These are phyloP conservation scores for Firmiana major DNA, from an alignment of 345 rosid species.

Conservation along the genomic window DNA sequence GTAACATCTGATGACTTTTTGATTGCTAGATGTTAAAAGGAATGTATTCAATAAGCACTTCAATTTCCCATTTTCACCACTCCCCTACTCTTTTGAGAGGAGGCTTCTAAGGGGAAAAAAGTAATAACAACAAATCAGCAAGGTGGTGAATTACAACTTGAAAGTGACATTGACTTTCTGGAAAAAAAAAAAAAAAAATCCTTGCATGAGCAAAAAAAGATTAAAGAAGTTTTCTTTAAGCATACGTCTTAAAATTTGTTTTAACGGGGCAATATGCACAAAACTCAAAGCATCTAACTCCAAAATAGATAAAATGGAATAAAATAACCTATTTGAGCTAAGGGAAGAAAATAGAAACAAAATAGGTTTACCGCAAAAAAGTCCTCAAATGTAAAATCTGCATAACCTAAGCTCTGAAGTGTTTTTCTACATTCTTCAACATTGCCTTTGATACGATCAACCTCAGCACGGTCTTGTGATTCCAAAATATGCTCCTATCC, in stretches of 20 bases:
- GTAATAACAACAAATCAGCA: background rate
- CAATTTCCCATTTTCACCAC: background rate
- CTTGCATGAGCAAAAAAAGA: background rate
- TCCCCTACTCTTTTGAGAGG: background rate
- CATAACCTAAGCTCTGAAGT: conserved; percentile 86
- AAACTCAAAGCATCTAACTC: background rate
- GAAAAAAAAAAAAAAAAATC: background rate
- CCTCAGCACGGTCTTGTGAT: conserved; percentile 80
- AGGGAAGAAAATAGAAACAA: background rate
- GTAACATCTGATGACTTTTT: background rate
- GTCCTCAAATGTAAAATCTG: conserved; percentile 95
- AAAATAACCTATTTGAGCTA: background rate
- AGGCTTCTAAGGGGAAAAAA: background rate
- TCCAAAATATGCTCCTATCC: conserved; percentile 77
- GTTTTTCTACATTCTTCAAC: conserved; percentile 91
- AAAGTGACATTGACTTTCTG: background rate
- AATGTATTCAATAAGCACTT: background rate
- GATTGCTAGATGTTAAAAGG: background rate
- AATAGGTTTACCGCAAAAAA: conserved; percentile 68
- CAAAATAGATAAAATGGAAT: background rate
- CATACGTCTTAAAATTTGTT: background rate
- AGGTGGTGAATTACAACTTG: background rate
- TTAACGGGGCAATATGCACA: background rate
- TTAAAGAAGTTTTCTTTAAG: background rate
- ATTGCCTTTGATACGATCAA: conserved; percentile 68